Percentiles rank a stretch among this genome's conserved stretches.
Conservation (phyloP, 2,329 filamentous ascomycete species). For the Purpureocillium lavendulum region DNA sequence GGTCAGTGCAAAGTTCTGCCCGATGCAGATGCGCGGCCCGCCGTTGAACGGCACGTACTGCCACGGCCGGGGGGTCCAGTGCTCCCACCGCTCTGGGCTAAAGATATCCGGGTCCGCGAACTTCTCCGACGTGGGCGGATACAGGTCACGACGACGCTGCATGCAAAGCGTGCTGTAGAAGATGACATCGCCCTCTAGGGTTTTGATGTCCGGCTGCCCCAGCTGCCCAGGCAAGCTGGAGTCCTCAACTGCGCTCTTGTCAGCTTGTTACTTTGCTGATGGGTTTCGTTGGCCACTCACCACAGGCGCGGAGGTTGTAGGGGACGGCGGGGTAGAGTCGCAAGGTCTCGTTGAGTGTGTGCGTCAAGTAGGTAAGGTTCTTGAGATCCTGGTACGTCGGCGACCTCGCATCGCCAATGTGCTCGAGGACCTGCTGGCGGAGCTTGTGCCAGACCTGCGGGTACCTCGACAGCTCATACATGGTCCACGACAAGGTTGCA, state of each 20-base stretch:
- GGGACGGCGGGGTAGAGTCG: conserved; percentile 71
- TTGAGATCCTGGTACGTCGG: conserved; percentile 79
- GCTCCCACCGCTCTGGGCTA: conserved; percentile 58
- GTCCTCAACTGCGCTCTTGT: conserved; percentile 52
- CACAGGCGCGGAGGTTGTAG: conserved; percentile 56
- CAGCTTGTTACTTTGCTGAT: too few relatives aligned
- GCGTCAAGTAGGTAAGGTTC: conserved; percentile 72
- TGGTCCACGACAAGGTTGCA: conserved; percentile 66
- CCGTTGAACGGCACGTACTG: conserved; percentile 70
- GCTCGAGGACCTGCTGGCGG: conserved; percentile 59
- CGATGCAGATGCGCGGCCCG: conserved; percentile 65
- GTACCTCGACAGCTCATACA: conserved; percentile 71
- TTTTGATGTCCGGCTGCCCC: conserved; percentile 52
- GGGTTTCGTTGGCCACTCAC: too few relatives aligned
- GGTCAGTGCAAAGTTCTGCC: conserved; percentile 35
- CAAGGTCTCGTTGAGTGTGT: conserved; percentile 67
- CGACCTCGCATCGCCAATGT: conserved; percentile 52
- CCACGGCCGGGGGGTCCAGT: conserved; percentile 57
- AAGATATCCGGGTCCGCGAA: conserved; percentile 42
- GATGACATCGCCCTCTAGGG: conserved; percentile 58
- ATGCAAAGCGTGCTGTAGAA: conserved; percentile 61
- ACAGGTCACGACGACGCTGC: conserved; percentile 60
- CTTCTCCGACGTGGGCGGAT: conserved; percentile 39
- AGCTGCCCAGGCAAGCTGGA: conserved; percentile 62
- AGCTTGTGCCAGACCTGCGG: conserved; percentile 60